Evolutionary conservation across 257 asterid species (phyloP).

Genomic region (Petunia secreta): DNA sequence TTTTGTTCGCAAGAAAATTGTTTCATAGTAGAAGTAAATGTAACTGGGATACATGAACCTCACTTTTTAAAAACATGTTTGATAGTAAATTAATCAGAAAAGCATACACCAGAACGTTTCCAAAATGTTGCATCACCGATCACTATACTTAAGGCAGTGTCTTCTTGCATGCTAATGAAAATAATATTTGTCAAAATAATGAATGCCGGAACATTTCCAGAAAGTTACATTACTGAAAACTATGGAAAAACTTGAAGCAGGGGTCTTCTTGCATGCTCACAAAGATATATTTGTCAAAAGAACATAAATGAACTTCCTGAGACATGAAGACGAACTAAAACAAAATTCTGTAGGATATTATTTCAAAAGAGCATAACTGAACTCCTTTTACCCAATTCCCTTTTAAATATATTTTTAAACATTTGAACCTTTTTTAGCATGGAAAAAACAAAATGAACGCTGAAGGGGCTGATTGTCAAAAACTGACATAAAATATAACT

Average conservation of each 20-base stretch:
- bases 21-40: neutral
- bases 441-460: too few species aligned
- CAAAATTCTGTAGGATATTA: neutral
- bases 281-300: conserved; percentile 10
- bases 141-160: neutral
- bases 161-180: neutral
- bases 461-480: too few species aligned
- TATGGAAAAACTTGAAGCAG: too few species aligned
- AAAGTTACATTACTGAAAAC: too few species aligned
- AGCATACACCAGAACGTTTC: neutral
- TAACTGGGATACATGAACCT: neutral
- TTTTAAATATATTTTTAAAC: neutral
- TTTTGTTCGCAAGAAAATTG: conserved; percentile 6
- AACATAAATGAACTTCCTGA: conserved; percentile 10
- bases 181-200: neutral
- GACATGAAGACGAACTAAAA: neutral
- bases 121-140: neutral
- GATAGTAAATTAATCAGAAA: neutral
- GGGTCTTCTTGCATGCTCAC: neutral
- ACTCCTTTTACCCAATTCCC: too few species aligned
- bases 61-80: neutral
- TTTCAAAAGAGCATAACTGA: too few species aligned
- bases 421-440: too few species aligned
- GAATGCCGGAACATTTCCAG: too few species aligned
- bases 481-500: too few species aligned